These are phyloP conservation scores for Aspergillus avenaceus DNA, from an alignment of 495 filamentous ascomycete species.

Conservation along the genomic window DNA sequence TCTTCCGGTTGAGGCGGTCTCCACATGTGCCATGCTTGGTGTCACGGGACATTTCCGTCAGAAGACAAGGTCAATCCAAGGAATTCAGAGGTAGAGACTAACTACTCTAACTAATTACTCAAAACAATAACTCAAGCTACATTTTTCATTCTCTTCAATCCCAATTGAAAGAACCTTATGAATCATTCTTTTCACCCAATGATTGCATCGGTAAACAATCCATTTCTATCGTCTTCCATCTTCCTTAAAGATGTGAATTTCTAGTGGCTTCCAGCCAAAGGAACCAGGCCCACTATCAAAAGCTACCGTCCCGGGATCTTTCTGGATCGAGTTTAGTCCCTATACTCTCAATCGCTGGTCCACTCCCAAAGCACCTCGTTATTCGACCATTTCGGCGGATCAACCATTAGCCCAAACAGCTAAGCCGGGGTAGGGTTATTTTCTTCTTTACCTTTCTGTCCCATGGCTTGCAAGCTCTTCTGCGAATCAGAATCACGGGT, in stretches of 20 bases:
- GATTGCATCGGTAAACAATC: neutral
- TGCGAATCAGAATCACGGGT: conserved; percentile 7
- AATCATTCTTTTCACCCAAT: no score
- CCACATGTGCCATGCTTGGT: neutral
- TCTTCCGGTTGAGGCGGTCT: neutral
- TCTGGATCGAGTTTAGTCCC: neutral
- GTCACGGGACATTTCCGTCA: neutral
- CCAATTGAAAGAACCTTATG: no score
- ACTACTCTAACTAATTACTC: neutral
- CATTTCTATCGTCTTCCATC: neutral
- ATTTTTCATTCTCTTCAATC: neutral
- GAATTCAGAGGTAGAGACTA: neutral
- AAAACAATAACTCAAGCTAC: neutral
- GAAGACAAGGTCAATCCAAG: no score
- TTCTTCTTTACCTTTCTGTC: conserved; percentile 3
- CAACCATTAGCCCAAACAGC: neutral
- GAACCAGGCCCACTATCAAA: neutral
- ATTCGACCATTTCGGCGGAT: conserved; percentile 7
- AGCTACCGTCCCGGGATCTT: neutral
- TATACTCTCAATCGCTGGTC: neutral
- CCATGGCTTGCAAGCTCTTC: conserved; percentile 2
- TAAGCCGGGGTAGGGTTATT: neutral
- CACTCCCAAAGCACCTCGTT: neutral
- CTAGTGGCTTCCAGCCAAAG: neutral
- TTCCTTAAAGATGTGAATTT: no score